Evolutionary conservation across 495 filamentous ascomycete species (phyloP).

Genomic region (Penicillium paxilli): DNA sequence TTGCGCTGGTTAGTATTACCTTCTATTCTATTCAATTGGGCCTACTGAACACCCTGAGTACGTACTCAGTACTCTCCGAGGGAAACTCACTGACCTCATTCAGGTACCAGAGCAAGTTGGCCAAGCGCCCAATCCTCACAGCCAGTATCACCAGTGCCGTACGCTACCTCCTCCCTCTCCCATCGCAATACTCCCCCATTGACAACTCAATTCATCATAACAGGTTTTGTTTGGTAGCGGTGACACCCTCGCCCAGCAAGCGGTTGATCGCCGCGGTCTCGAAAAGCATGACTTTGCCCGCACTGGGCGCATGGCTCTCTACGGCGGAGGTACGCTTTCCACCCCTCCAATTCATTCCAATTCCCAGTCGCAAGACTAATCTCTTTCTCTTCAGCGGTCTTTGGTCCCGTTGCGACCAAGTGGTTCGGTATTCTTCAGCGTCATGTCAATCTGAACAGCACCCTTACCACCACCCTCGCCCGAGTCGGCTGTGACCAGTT

Average conservation of each 20-base stretch:
- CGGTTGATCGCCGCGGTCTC: slow-evolving; percentile 77
- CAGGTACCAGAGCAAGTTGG: slow-evolving; percentile 89
- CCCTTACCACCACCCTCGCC: slow-evolving; percentile 71
- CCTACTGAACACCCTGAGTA: no score
- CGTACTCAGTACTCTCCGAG: not conserved
- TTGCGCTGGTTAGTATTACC: slow-evolving; percentile 50
- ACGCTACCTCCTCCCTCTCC: slow-evolving; percentile 31
- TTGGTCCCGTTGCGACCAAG: slow-evolving; percentile 85
- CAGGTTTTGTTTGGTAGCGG: slow-evolving; percentile 87
- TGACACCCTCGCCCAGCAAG: slow-evolving; percentile 90
- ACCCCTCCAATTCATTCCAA: slow-evolving; percentile 3
- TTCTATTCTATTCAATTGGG: no score
- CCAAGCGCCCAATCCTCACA: slow-evolving; percentile 79
- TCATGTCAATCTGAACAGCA: slow-evolving; percentile 61
- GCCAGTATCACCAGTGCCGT: slow-evolving; percentile 83
- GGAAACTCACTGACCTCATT: not conserved
- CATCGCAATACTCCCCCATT: not conserved
- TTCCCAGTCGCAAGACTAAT: slow-evolving; percentile 1
- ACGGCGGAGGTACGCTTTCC: slow-evolving; percentile 75
- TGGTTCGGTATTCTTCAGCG: slow-evolving; percentile 85
- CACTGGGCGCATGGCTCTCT: slow-evolving; percentile 87
- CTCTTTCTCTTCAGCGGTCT: slow-evolving; percentile 59
- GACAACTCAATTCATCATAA: not conserved
- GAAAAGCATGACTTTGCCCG: slow-evolving; percentile 78
- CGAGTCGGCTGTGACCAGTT: slow-evolving; percentile 82